phyloP scores from a whole-genome alignment of 2,329 filamentous ascomycete genomes.

The Ophiocordyceps australis region DNA sequence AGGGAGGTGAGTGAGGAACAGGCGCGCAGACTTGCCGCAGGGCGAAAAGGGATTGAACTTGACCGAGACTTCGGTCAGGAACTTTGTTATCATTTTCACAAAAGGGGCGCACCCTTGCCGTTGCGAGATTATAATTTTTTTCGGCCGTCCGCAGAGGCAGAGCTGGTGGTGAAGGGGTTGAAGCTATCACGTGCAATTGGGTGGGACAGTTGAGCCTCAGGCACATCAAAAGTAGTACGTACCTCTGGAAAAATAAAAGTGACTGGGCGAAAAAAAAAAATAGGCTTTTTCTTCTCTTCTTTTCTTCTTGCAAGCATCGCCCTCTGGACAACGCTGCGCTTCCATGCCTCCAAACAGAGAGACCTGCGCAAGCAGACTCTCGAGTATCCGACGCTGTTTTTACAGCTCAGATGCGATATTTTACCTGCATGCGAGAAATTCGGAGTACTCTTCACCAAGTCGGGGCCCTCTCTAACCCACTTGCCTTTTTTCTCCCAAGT shows the following conservation, averaged over 20 bases:
- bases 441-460: constrained; percentile 8
- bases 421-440: constrained; percentile 7
- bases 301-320: constrained; percentile 5
- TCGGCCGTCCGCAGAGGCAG: too few relatives aligned
- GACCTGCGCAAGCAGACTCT: constrained; percentile 1
- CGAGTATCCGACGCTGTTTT: neutral
- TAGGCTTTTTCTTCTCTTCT: too few relatives aligned
- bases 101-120: neutral
- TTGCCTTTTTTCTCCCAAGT: too few relatives aligned
- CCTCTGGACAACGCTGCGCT: constrained; percentile 8
- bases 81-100: constrained; percentile 60
- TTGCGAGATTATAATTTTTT: too few relatives aligned
- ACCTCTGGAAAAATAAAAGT: too few relatives aligned
- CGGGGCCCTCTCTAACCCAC: too few relatives aligned
- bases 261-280: too few relatives aligned
- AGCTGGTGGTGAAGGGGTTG: too few relatives aligned
- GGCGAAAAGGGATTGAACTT: constrained; percentile 85
- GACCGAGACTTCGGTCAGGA: constrained; percentile 68
- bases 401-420: too few relatives aligned
- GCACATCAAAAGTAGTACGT: too few relatives aligned
- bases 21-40: constrained; percentile 62
- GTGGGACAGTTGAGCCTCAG: too few relatives aligned
- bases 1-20: constrained; percentile 76
- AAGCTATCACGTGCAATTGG: too few relatives aligned
- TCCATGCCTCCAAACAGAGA: constrained; percentile 8